These are phyloP conservation scores for Russula emetica DNA, from an alignment of 768 basidiomycete species.

Conservation along the genomic window DNA sequence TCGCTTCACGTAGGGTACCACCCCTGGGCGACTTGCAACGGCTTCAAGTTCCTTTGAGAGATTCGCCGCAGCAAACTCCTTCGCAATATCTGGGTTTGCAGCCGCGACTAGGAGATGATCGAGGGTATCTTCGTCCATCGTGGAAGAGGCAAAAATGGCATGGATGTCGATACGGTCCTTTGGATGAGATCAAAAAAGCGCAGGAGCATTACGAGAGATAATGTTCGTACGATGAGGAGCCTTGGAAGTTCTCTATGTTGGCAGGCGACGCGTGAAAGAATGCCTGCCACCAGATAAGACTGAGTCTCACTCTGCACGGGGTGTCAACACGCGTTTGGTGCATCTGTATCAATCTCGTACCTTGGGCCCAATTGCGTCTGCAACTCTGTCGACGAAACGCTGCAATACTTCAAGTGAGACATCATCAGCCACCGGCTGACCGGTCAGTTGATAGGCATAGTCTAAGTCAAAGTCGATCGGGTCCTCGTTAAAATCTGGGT, in stretches of 20 bases:
- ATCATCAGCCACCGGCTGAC: constrained; percentile 58
- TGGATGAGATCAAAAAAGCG: constrained; percentile 5
- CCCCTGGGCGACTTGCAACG: constrained; percentile 38
- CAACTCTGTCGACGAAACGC: constrained; percentile 53
- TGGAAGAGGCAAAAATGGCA: constrained; percentile 50
- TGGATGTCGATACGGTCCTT: constrained; percentile 58
- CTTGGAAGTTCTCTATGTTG: constrained; percentile 50
- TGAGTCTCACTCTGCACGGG: constrained; percentile 47
- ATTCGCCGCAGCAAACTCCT: constrained; percentile 41
- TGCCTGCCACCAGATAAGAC: constrained; percentile 55
- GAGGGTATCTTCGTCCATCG: constrained; percentile 53
- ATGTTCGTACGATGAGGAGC: constrained; percentile 44
- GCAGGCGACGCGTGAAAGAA: constrained; percentile 60
- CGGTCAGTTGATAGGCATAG: constrained; percentile 48
- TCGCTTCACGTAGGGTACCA: constrained; percentile 41
- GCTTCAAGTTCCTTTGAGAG: constrained; percentile 43
- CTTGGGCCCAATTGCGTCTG: constrained; percentile 52
- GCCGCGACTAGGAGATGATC: constrained; percentile 58
- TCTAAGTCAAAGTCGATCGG: constrained; percentile 56
- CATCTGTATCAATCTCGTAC: constrained; percentile 37
- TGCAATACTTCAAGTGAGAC: constrained; percentile 46
- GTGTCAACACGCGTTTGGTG: not conserved
- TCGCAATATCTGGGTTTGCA: constrained; percentile 61
- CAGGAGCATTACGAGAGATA: constrained; percentile 21
- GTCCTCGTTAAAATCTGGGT: constrained; percentile 54